Percentiles rank a stretch among this genome's conserved stretches.
Evolutionary conservation across 2,329 filamentous ascomycete species (phyloP).

Genomic region (Colletotrichum abscissum): DNA sequence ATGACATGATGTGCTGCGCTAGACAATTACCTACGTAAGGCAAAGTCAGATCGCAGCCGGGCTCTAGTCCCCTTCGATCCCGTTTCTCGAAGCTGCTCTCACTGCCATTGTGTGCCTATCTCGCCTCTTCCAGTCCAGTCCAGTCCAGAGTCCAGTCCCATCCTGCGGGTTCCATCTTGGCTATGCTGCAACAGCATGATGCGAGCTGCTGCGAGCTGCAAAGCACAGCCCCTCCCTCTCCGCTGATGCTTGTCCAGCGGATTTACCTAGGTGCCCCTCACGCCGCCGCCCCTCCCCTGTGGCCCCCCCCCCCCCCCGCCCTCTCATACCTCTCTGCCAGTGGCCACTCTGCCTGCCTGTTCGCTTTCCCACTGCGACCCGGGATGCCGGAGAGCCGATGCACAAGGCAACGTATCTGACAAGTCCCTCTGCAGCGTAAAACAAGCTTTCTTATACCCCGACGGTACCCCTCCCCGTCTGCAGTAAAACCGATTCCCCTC

Average conservation of each 20-base stretch:
- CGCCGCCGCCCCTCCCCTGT: neutral
- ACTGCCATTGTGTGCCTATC: neutral
- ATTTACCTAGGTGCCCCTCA: conserved; percentile 10
- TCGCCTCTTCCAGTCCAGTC: neutral
- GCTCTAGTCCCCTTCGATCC: neutral
- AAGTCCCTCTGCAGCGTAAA: neutral
- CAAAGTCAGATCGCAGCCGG: neutral
- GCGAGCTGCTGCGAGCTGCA: conserved; percentile 11
- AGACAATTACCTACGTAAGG: neutral
- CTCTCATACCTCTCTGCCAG: neutral
- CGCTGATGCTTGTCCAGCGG: conserved; percentile 10
- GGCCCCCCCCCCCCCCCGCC: neutral
- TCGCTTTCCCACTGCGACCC: conserved; percentile 8
- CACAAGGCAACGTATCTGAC: neutral
- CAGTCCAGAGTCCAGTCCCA: neutral
- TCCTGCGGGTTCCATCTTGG: conserved; percentile 8
- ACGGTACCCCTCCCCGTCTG: neutral
- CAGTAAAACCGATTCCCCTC: neutral
- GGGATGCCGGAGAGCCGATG: conserved; percentile 17
- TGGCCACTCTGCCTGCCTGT: neutral
- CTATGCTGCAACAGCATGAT: conserved; percentile 13
- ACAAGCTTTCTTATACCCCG: neutral
- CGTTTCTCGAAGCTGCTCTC: conserved; percentile 14
- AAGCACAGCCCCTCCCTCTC: conserved; percentile 26
- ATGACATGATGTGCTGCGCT: neutral